Evolutionary conservation across 106 monocot species (phyloP), one percentile per base, ranked within the genome.

Genomic region (Ottelia alismoides): DNA sequence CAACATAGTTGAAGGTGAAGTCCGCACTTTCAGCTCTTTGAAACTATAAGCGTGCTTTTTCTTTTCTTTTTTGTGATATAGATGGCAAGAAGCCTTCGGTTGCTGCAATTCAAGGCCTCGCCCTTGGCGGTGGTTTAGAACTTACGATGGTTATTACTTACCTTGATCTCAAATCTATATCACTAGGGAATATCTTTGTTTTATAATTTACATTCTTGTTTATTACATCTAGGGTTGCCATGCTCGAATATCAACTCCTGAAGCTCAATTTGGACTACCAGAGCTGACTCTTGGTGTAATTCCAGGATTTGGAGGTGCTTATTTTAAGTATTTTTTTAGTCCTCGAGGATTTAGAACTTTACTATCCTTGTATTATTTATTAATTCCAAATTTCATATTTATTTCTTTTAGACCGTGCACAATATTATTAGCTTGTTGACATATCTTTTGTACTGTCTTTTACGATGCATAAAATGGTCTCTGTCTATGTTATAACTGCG

Each of bases 301-400:
- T 82, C 96, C 96, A 72, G 96, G 89, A 32, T 82, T 79, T 72
- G 96, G 96, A 81, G 96, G 96, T 96, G 69, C 21, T 60, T n/a
- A 14, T 63, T 27, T 20, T 9, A 20, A 14, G 19, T 11, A 3
- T 49, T 20, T n/a, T n/a, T n/a, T n/a, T n/a, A n/a, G n/a, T n/a
- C n/a, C n/a, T n/a, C n/a, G n/a, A n/a, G n/a, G n/a, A n/a, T n/a
- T n/a, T n/a, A n/a, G n/a, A n/a, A n/a, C n/a, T n/a, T 24, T 1
- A 31, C 20, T 51, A 3, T 23, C 22, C 40, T 22, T 57, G 1
- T 25, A 16, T 19, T 31, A 17, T 22, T 32, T 3, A 24, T 20
- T 56, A 14, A 20, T 28, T 30, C 2, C 9, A 56, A 2, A 56
- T n/a, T 18, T 27, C 1, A 56, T 19, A 0, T 7, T 43, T 43